A percentile compares a stretch with the other conserved stretches of the same genome.
phyloP scores from a whole-genome alignment of 305 asterid genomes.

The Plantago lanceolata region DNA sequence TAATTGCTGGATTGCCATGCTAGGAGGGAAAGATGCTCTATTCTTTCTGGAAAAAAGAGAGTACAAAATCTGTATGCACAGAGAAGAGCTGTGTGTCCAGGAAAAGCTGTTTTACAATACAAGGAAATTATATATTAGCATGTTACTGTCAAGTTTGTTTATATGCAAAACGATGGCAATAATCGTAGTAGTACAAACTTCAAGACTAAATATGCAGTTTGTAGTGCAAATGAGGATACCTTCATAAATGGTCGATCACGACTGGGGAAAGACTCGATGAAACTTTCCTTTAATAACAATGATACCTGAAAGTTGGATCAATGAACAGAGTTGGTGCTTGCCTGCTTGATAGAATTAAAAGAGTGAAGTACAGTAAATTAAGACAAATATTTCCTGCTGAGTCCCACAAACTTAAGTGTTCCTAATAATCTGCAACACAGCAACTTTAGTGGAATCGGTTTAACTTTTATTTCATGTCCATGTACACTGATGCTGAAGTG shows the following conservation, averaged over 20 bases:
- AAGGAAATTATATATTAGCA: conserved; percentile 21
- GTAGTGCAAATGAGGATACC: conserved; percentile 35
- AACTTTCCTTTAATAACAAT: conserved; percentile 88
- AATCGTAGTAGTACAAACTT: background rate
- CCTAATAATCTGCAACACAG: background rate
- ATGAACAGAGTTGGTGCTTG: conserved; percentile 7
- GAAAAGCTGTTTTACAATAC: conserved; percentile 60
- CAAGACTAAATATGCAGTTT: background rate
- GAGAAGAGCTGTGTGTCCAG: conserved; percentile 99
- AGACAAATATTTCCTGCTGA: too few species aligned
- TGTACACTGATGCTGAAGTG: too few species aligned
- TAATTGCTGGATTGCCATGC: conserved; percentile 17
- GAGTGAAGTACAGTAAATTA: background rate
- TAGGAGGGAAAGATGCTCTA: conserved; percentile 38
- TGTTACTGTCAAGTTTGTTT: background rate
- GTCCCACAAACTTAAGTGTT: background rate
- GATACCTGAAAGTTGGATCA: conserved; percentile 56
- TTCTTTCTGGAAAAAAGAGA: conserved; percentile 95
- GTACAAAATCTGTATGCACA: conserved; percentile 92
- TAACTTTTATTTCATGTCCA: too few species aligned
- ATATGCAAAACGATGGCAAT: background rate
- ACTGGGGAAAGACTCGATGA: conserved; percentile 84
- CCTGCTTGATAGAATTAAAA: background rate
- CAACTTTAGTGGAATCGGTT: too few species aligned
- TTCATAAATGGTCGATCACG: conserved; percentile 97